Base-by-base conservation (phyloP, 2,329 filamentous ascomycete species). In the Alternaria brassicae region DNA sequence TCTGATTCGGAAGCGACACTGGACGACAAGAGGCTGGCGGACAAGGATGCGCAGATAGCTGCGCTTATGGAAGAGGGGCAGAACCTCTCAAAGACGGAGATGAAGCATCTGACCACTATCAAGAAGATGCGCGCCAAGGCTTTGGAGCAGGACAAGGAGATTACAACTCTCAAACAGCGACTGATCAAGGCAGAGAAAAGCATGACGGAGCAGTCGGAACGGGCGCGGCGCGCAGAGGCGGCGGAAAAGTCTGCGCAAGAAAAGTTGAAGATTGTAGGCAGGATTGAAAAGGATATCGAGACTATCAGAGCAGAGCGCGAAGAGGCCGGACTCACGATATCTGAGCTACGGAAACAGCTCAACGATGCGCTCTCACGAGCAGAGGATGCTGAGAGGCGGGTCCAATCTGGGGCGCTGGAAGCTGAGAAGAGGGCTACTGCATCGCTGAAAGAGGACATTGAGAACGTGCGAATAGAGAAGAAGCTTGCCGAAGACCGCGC, bases 61-160 rank as follows among this genome's bases (percentile, higher is more conserved):
- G 81, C 93, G 45, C 81, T 99, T 12, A 91, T 99, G 83, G 90
- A 96, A 68, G 95, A 99, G 80, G 95, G 96, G 0, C 91, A 95
- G 69, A 93, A 90, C 66, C 83, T 98, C 8, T 93, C 92, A 1
- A 91, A 90, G 68, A 91, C 87, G 0, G 95, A 99, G 75, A 86
- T 97, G 77, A 92, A 93, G 72, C 89, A 96, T 64, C 84, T 94
- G 61, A 87, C 87, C 6, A 89, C 89, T 4, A 91, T 98, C 70
- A 96, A 95, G 77, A 93, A 92, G 72, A 79, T 98, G 58, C 82
- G 85, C 13, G 75, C 81, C 48, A 84, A 86, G 65, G 71, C 81
- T 13, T 66, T 75, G 10, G 85, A 87, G 47, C 82, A 81, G 45
- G 82, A 82, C 27, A 87, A 85, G 68, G 74, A 79, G 4, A 80